Evolutionary conservation across 148 eudicot species (phyloP).

Genomic region (Linanthus parryae): DNA sequence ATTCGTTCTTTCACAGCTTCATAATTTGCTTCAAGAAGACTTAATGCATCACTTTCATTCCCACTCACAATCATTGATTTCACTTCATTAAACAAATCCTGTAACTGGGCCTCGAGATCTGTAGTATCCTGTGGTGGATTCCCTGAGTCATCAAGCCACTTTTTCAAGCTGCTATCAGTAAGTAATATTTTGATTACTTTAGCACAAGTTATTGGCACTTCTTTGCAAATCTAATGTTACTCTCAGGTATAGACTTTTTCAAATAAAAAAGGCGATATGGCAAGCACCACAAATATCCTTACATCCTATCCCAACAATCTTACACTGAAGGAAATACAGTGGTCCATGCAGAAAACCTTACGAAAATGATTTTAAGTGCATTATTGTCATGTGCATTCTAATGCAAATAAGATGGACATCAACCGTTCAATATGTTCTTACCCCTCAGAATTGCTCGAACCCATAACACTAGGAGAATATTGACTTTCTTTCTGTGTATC

Average conservation of each 20-base stretch:
- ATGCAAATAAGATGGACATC: background rate
- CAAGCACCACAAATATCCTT: background rate
- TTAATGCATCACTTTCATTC: conserved; percentile 50
- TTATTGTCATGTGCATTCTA: background rate
- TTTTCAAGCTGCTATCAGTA: conserved; percentile 34
- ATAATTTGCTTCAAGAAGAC: conserved; percentile 78
- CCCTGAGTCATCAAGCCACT: conserved; percentile 33
- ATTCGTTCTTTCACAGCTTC: conserved; percentile 69
- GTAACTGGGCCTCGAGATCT: conserved; percentile 61
- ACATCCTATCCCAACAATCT: background rate
- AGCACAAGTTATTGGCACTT: background rate
- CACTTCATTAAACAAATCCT: conserved; percentile 75
- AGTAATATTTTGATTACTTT: conserved; percentile 6
- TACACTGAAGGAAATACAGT: background rate
- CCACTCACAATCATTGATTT: conserved; percentile 63
- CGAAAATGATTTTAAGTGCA: background rate
- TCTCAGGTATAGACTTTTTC: background rate
- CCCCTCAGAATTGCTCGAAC: conserved; percentile 34
- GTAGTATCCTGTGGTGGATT: conserved; percentile 30
- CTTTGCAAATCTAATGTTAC: background rate
- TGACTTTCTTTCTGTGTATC: conserved; percentile 15
- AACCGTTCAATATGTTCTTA: conserved; percentile 9
- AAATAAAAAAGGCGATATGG: background rate
- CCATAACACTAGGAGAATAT: conserved; percentile 19
- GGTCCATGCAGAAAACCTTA: too few species aligned